These are phyloP conservation scores for Geranium brycei DNA, from an alignment of 345 rosid species.

Conservation along the genomic window DNA sequence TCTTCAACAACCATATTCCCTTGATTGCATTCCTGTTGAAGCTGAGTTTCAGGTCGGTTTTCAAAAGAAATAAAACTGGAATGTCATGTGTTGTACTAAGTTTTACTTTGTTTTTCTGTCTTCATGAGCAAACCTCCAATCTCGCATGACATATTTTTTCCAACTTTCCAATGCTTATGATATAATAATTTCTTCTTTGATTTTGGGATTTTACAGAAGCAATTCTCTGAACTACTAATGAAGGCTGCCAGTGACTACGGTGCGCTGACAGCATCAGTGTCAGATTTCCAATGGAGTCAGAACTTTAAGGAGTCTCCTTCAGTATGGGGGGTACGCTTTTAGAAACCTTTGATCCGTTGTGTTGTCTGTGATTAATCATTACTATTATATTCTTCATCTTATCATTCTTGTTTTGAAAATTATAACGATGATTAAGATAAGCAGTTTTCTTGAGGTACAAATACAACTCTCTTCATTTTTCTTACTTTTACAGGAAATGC, in stretches of 20 bases:
- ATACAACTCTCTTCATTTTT: not conserved
- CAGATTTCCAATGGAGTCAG: conserved; percentile 96
- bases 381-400: too few relatives aligned
- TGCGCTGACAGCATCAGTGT: conserved; percentile 74
- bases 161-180: conserved; percentile 2
- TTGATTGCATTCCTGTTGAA: conserved; percentile 98
- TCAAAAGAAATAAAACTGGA: not conserved
- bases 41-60: conserved; percentile 86
- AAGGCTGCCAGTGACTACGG: conserved; percentile 98
- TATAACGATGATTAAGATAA: too few relatives aligned
- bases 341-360: conserved; percentile 1
- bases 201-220: conserved; percentile 47
- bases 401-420: too few relatives aligned
- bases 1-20: conserved; percentile 93
- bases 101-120: not conserved
- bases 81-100: not conserved
- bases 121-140: too few relatives aligned
- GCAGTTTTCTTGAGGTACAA: too few relatives aligned
- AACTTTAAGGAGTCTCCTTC: conserved; percentile 96
- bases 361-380: too few relatives aligned
- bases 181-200: conserved; percentile 1
- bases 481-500: conserved; percentile 60
- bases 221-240: conserved; percentile 91
- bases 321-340: conserved; percentile 82
- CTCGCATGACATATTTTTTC: not conserved